Evolutionary conservation across 495 filamentous ascomycete genomes (phyloP).

Genomic region (Penicillium psychrofluorescens): DNA sequence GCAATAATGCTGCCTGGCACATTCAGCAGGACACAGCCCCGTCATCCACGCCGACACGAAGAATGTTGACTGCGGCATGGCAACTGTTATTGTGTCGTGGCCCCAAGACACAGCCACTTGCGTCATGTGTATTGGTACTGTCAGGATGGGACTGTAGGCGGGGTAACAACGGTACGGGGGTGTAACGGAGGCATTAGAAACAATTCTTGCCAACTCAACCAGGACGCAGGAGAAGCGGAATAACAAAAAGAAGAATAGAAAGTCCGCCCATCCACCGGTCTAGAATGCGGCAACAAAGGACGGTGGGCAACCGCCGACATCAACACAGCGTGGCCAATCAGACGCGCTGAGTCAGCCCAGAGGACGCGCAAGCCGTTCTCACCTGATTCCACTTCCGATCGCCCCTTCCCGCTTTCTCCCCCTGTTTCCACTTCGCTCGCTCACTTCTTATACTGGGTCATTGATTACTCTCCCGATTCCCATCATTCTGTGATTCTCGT

Average conservation of each 20-base stretch:
- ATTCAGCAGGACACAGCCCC: not conserved
- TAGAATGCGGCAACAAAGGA: not conserved
- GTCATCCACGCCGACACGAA: not conserved
- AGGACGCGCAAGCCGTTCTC: slow-evolving; percentile 33
- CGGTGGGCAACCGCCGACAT: not conserved
- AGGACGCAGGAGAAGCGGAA: not conserved
- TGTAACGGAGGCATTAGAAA: not conserved
- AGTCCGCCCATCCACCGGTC: not conserved
- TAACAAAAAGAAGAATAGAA: not conserved
- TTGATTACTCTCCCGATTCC: not conserved
- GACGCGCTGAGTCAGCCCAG: slow-evolving; percentile 26
- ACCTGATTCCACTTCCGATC: slow-evolving; percentile 1
- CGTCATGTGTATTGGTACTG: slow-evolving; percentile 6
- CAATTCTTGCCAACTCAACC: not conserved
- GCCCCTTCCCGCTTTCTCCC: slow-evolving; percentile 2
- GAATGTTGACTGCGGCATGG: slow-evolving; percentile 9
- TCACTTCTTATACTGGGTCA: not conserved
- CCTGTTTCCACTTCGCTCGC: slow-evolving; percentile 4
- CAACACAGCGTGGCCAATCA: slow-evolving; percentile 5
- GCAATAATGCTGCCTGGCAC: too few relatives aligned
- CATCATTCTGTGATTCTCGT: not conserved
- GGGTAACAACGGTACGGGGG: not conserved
- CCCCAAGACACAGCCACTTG: slow-evolving; percentile 13
- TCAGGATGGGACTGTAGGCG: not conserved
- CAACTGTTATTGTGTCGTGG: not conserved